These are phyloP conservation scores for Ramalina intermedia DNA, from an alignment of 495 filamentous ascomycete species.

Conservation along the genomic window DNA sequence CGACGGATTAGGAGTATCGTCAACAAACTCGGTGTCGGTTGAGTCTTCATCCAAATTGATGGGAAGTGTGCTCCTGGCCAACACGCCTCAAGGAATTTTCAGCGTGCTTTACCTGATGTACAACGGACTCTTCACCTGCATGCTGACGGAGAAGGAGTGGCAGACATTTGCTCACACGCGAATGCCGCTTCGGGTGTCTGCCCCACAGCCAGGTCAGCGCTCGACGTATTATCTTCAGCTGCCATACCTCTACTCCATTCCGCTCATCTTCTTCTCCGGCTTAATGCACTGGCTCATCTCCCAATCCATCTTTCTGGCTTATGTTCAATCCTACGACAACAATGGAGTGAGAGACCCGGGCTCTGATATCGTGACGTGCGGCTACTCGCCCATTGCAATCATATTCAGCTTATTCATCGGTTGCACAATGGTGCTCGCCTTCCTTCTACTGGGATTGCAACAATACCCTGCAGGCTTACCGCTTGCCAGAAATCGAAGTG, in stretches of 20 bases:
- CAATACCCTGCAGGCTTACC: slow-evolving; percentile 24
- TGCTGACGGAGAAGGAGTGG: slow-evolving; percentile 21
- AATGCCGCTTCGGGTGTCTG: slow-evolving; percentile 1
- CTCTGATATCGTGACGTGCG: slow-evolving; percentile 15
- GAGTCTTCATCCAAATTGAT: too few species aligned
- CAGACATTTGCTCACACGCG: slow-evolving; percentile 11
- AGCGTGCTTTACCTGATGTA: slow-evolving; percentile 29
- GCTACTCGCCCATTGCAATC: slow-evolving; percentile 18
- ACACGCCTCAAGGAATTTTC: slow-evolving; percentile 28
- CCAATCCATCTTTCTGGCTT: slow-evolving; percentile 16
- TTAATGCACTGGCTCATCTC: slow-evolving; percentile 16
- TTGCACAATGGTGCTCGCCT: slow-evolving; percentile 15
- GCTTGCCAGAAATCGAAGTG: slow-evolving; percentile 26
- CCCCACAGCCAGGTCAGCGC: slow-evolving; percentile 16
- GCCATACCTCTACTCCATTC: slow-evolving; percentile 23
- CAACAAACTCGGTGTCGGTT: too few species aligned
- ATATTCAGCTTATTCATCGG: slow-evolving; percentile 16
- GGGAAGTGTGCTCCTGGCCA: slow-evolving; percentile 19
- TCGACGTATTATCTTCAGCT: slow-evolving; percentile 24
- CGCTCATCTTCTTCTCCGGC: slow-evolving; percentile 14
- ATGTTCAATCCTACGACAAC: slow-evolving; percentile 8
- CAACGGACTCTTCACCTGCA: slow-evolving; percentile 27
- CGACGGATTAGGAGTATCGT: too few species aligned
- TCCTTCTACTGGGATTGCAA: slow-evolving; percentile 14
- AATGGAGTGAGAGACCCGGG: slow-evolving; percentile 1